phyloP scores from a whole-genome alignment of 345 rosid genomes.

The Gossypium longicalyx region DNA sequence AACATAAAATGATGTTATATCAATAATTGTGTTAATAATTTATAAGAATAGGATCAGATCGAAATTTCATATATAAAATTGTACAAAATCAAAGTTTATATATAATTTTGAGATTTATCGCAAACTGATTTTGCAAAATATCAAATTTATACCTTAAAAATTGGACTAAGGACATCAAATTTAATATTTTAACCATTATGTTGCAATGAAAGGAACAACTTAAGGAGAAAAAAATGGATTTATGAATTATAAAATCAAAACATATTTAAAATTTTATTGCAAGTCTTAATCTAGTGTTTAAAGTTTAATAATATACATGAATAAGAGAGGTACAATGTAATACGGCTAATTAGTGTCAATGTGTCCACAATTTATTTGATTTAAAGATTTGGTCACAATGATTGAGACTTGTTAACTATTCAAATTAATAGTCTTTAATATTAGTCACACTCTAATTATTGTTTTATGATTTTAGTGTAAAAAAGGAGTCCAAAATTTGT shows the following conservation, averaged over 20 bases:
- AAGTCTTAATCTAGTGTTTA: too few relatives aligned
- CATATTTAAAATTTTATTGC: background rate
- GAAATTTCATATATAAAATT: too few relatives aligned
- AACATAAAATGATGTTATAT: too few relatives aligned
- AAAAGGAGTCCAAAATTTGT: background rate
- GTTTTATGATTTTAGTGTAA: background rate
- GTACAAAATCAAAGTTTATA: rapidly evolving
- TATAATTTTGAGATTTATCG: too few relatives aligned
- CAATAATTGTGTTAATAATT: too few relatives aligned
- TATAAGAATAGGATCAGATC: too few relatives aligned
- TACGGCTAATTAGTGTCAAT: background rate
- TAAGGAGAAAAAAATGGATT: too few relatives aligned
- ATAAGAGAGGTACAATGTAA: background rate
- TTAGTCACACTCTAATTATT: background rate
- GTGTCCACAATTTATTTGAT: background rate
- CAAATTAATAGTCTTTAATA: background rate
- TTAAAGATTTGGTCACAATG: background rate
- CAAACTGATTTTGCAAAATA: too few relatives aligned
- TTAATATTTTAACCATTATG: too few relatives aligned
- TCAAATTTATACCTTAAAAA: too few relatives aligned
- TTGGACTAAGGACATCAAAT: too few relatives aligned
- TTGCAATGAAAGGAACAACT: too few relatives aligned
- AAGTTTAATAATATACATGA: background rate
- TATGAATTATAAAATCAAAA: background rate
- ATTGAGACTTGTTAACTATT: background rate